Conservation (phyloP, 192 early-diverging fungal genomes). For the Helicostylum pulchrum region DNA sequence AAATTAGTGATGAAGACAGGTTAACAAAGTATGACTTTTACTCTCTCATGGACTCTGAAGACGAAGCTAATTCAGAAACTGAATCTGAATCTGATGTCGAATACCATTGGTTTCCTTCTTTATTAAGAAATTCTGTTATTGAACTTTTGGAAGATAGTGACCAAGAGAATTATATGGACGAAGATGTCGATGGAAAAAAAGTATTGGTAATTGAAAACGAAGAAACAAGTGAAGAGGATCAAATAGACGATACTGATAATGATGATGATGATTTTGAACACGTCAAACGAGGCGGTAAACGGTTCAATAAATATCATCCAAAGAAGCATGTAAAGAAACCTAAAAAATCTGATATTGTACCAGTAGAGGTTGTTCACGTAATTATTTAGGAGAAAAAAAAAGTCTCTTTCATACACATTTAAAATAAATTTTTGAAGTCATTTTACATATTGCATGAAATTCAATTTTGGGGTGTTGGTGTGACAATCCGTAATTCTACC, state of each 20-base stretch:
- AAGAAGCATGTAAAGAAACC: not conserved
- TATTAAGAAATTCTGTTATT: constrained; percentile 8
- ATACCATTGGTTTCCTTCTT: constrained; percentile 18
- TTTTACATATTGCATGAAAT: not conserved
- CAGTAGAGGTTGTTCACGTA: constrained; percentile 10
- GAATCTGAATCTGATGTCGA: constrained; percentile 17
- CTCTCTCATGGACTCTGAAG: not conserved
- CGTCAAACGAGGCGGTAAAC: not conserved
- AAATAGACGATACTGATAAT: not conserved
- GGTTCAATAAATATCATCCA: not conserved
- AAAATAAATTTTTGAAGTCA: too few species aligned
- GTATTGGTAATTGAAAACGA: not conserved
- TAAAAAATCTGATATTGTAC: not conserved
- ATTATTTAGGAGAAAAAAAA: not conserved
- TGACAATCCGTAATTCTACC: too few species aligned
- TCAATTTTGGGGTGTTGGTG: too few species aligned
- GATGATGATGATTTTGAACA: constrained; percentile 2
- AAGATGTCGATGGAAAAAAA: not conserved
- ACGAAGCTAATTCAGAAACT: not conserved
- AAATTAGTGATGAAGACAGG: constrained; percentile 5
- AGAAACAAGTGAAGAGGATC: not conserved
- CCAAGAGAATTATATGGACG: not conserved
- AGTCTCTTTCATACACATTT: too few species aligned
- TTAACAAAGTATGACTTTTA: constrained; percentile 10
- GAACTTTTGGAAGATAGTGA: constrained; percentile 6